Conservation (phyloP, 495 filamentous ascomycete species). For the Jackrogersella minutella region DNA sequence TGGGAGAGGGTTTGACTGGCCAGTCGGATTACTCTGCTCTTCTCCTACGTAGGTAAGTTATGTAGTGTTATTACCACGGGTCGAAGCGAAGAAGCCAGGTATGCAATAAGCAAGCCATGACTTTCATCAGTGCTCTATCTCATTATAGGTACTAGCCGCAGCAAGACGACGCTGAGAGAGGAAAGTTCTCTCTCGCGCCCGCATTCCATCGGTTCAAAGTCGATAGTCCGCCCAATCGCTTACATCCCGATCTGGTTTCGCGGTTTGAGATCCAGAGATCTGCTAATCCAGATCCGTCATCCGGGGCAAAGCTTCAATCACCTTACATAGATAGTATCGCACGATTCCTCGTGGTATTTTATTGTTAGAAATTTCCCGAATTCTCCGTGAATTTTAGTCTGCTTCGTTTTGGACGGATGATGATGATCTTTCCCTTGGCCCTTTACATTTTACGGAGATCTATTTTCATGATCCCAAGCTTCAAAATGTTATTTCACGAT, state of each 20-base stretch:
- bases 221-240: conserved; percentile 26
- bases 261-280: conserved; percentile 37
- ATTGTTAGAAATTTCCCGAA: conserved; percentile 24
- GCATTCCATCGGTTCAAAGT: conserved; percentile 17
- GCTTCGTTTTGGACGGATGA: not conserved
- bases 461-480: not conserved
- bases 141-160: conserved; percentile 1
- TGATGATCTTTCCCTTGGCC: not conserved
- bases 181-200: conserved; percentile 5
- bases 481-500: not conserved
- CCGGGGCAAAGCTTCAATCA: conserved; percentile 27
- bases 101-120: not conserved
- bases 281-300: conserved; percentile 41
- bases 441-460: not conserved
- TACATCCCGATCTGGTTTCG: conserved; percentile 34
- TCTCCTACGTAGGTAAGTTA: not conserved
- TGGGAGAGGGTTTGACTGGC: not conserved
- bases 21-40: conserved; percentile 31
- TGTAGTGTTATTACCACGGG: not conserved
- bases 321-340: conserved; percentile 9
- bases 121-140: conserved; percentile 3
- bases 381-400: conserved; percentile 13
- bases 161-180: conserved; percentile 11
- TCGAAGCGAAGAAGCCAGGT: conserved; percentile 24
- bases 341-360: conserved; percentile 26